Evolutionary conservation across 441 rosid species (phyloP).

Genomic region (Populus hybrid): DNA sequence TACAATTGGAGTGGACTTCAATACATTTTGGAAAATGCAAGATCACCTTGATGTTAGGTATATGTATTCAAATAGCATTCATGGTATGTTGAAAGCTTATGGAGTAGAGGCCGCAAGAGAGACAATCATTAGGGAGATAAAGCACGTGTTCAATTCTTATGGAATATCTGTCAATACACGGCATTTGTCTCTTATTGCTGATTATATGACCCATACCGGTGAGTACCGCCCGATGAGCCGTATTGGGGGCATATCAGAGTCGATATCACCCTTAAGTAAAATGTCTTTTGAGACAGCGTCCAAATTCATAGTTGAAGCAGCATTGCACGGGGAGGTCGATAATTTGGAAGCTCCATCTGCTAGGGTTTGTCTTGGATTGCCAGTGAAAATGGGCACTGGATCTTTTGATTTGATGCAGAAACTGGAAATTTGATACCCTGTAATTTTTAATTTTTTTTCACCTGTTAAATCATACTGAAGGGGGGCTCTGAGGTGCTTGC

Average conservation of each 20-base stretch:
- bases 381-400: constrained; percentile 90
- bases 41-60: constrained; percentile 74
- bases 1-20: constrained; percentile 73
- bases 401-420: constrained; percentile 84
- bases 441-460: not conserved
- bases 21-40: constrained; percentile 63
- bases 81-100: constrained; percentile 65
- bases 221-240: constrained; percentile 93
- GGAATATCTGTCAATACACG: constrained; percentile 77
- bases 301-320: constrained; percentile 89
- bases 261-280: constrained; percentile 75
- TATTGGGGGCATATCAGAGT: constrained; percentile 83
- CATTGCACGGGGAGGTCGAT: constrained; percentile 64
- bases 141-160: constrained; percentile 75
- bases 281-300: constrained; percentile 96
- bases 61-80: constrained; percentile 74
- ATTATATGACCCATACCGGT: constrained; percentile 88
- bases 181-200: constrained; percentile 82
- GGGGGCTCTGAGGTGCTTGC: not conserved
- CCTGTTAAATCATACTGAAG: not conserved
- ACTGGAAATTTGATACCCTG: constrained; percentile 41
- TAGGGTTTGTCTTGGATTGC: constrained; percentile 90
- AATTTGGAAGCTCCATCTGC: constrained; percentile 82
- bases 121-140: constrained; percentile 81
- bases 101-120: constrained; percentile 98